These are phyloP conservation scores for Anacardium occidentale DNA, from an alignment of 345 rosid species.

Conservation along the genomic window DNA sequence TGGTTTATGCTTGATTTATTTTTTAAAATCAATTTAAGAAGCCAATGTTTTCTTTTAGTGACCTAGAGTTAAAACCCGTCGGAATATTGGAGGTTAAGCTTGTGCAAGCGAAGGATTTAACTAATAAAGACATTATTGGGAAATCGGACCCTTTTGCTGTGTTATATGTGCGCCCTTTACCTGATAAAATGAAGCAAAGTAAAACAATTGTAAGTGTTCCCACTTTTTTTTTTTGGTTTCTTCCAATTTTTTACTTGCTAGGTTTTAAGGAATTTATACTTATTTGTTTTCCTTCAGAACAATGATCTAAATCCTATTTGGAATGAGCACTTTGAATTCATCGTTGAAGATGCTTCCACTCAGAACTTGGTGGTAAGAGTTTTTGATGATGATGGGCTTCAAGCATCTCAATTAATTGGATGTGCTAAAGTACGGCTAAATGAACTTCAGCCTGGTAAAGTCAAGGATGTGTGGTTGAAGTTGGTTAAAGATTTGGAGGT, in stretches of 20 bases:
- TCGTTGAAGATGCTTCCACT: conserved; percentile 83
- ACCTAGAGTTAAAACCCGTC: conserved; percentile 88
- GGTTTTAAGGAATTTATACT: conserved; percentile 17
- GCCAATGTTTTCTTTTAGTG: conserved; percentile 50
- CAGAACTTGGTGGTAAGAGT: conserved; percentile 87
- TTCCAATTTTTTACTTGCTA: conserved; percentile 1
- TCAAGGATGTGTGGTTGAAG: conserved; percentile 97
- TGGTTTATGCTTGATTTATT: conserved; percentile 2
- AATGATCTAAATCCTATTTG: conserved; percentile 95
- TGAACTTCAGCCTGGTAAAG: conserved; percentile 96
- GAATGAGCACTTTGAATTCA: conserved; percentile 95
- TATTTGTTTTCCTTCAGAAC: conserved; percentile 44
- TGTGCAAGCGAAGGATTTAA: conserved; percentile 89
- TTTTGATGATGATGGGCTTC: conserved; percentile 92
- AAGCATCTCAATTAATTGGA: conserved; percentile 83
- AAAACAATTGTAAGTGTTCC: conserved; percentile 68
- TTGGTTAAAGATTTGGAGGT: conserved; percentile 95
- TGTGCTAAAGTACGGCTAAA: conserved; percentile 75
- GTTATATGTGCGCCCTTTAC: conserved; percentile 78
- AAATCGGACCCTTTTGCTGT: conserved; percentile 97
- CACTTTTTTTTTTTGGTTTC: conserved; percentile 1
- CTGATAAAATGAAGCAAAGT: conserved; percentile 70
- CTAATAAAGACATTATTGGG: conserved; percentile 92
- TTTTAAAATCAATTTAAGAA: background rate
- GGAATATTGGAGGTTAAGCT: conserved; percentile 96